A percentile compares a stretch with the other conserved stretches of the same genome.
Evolutionary conservation across 768 basidiomycete genomes (phyloP).

Genomic region (Leucogyrophana mollusca): DNA sequence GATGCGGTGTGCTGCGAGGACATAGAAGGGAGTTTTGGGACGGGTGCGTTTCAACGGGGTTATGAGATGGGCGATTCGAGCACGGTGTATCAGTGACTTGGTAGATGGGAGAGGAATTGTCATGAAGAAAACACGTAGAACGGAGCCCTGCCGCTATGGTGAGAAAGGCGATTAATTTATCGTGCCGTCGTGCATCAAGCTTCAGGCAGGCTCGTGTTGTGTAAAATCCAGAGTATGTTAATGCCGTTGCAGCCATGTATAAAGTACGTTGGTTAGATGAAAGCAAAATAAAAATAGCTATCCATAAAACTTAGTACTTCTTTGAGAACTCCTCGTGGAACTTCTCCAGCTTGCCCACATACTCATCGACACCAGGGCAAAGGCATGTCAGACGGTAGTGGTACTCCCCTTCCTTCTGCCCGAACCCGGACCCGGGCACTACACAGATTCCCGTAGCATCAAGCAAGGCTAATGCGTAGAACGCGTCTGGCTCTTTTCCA

Average conservation of each 20-base stretch:
- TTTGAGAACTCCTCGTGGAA: conserved; percentile 65
- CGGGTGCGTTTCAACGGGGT: conserved; percentile 58
- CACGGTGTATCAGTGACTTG: conserved; percentile 48
- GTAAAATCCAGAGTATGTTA: background rate
- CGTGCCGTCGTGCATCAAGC: no score
- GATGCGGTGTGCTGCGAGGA: conserved; percentile 67
- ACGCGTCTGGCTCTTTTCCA: conserved; percentile 83
- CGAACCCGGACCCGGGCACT: conserved; percentile 93
- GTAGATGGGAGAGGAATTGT: conserved; percentile 10
- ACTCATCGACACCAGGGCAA: conserved; percentile 93
- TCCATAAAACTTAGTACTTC: conserved; percentile 37
- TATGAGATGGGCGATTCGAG: conserved; percentile 49
- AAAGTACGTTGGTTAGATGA: background rate
- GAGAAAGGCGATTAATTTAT: no score
- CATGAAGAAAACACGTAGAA: no score
- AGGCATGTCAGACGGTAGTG: conserved; percentile 94
- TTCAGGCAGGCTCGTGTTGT: no score
- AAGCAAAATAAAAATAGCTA: background rate
- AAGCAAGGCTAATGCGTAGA: conserved; percentile 82
- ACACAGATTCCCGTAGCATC: conserved; percentile 92
- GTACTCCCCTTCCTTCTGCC: conserved; percentile 85
- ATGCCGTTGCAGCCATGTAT: background rate
- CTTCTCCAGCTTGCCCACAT: conserved; percentile 77
- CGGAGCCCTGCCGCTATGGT: no score
- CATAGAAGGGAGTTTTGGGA: conserved; percentile 64